Conservation (phyloP, 2,329 filamentous ascomycete species). For the Lecanicillium sp. region DNA sequence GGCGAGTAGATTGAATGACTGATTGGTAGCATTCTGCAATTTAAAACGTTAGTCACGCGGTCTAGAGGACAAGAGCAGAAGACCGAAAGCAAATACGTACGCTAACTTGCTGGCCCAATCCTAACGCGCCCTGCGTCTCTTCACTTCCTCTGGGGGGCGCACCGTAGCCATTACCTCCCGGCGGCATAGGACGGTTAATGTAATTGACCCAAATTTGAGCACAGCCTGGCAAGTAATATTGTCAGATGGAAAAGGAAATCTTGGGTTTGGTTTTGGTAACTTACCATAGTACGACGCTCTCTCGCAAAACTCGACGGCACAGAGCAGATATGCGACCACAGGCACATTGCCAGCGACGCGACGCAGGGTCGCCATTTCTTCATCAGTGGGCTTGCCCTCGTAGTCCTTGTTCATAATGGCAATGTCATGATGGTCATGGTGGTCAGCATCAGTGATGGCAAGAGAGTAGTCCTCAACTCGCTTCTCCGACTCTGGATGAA, state of each 20-base stretch:
- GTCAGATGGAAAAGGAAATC: too few species aligned
- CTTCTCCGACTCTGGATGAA: background rate
- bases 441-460: background rate
- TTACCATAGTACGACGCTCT: conserved; percentile 50
- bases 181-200: conserved; percentile 51
- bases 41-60: conserved; percentile 3
- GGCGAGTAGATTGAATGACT: conserved; percentile 50
- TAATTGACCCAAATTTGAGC: conserved; percentile 40
- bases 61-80: conserved; percentile 6
- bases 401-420: conserved; percentile 13
- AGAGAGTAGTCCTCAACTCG: background rate
- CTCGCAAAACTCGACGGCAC: conserved; percentile 53
- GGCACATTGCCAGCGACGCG: conserved; percentile 47
- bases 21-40: conserved; percentile 15
- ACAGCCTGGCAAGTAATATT: too few species aligned
- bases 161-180: conserved; percentile 37
- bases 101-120: conserved; percentile 35
- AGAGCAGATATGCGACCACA: conserved; percentile 46
- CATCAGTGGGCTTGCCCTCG: conserved; percentile 41
- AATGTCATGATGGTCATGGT: conserved; percentile 4
- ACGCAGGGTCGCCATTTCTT: conserved; percentile 43
- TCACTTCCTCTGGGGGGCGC: conserved; percentile 31
- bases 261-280: conserved; percentile 29
- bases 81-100: conserved; percentile 4
- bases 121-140: conserved; percentile 49